Base-by-base conservation (phyloP, 192 early-diverging fungal species). In the Entomortierella parvispora region DNA sequence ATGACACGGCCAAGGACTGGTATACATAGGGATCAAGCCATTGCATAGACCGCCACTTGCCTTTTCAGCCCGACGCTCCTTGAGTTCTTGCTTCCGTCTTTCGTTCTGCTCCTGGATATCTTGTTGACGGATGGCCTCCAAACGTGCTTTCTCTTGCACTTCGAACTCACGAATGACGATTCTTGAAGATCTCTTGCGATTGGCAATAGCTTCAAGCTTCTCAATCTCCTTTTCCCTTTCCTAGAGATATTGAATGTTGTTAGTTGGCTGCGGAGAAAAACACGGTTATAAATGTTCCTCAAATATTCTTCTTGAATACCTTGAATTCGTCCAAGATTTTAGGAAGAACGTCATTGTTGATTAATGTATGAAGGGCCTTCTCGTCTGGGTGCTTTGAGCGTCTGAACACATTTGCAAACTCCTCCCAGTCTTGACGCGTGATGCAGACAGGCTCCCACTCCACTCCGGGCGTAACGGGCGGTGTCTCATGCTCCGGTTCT, bases 151-250 rank as follows among this genome's bases (percentile, higher is more conserved):
- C 60, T 90, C 90, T 63, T 84, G 68, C 50, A 82, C 60, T 28
- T 89, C 89, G 29, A 91, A 44, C 50, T 89, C 87, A 17, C 81
- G 70, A 52, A 90, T 75, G 55, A 89, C 81, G 23, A 91, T 82
- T 48, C 90, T 83, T 23, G 88, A 87, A 20, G 87, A 89, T 43
- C 90, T 48, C 55, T 91, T 92, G 33, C 88, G 85, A 37, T 87
- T 82, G n/a, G 68, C 46, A 17, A 88, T 55, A 3, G 88, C 89
- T 52, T 89, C 89, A 33, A 85, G 58, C 32, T 83, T 65, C 49
- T 81, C 78, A 40, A 65, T 66, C 50, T 88, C 77, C 43, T 87
- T 88, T 62, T 89, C 88, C 31, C 86, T 84, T 50, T 84, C 86
- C 81, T 87, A 57, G n/a, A n/a, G n/a, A n/a, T n/a, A n/a, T n/a